Evolutionary conservation across 1,284 basidiomycete species (phyloP), one percentile per base, ranked within the genome.

Genomic region (Xerocomus nothofagi): DNA sequence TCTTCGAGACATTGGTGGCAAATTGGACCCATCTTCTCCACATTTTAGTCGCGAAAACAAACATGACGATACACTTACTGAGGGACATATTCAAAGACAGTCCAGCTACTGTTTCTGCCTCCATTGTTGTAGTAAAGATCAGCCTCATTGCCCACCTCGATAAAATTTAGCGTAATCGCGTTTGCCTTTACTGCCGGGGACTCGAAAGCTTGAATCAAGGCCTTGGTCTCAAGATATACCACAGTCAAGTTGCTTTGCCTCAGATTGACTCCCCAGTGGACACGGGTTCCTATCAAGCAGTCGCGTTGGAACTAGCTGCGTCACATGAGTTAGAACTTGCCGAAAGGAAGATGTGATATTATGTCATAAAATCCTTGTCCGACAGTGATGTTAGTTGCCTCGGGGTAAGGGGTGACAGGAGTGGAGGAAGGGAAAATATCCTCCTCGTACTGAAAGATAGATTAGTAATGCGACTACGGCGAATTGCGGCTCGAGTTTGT

Each of bases 211-310:
- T 72, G 73, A 12, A 76, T 54, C 50, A 88, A 77, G 0, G 81
- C 76, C 47, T 72, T 68, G 0, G 80, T 77, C 67, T 85, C 77
- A n/a, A 82, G 74, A 40, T 76, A 74, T 0, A 76, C 78, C 36
- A 81, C 77, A 29, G 80, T 82, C 47, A 80, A 51, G 57, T 86
- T 85, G 50, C 77, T 68, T 27, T 69, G 58, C 11, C 81, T 78
- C 20, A 87, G 66, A 62, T 87, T 86, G 47, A 88, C 72, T n/a
- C 84, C 86, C 81, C 81, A 88, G n/a, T 73, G 80, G 54, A 85
- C 81, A 57, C 73, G 75, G 3, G 81, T 82, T 24, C 74, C 79
- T 79, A 36, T 38, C 18, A 15, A 29, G 34, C 32, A 17, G 26
- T 14, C 18, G 17, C 39, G 45, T 33, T 42, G 20, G 26, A n/a